These are phyloP conservation scores for Afroboletus lepidellus DNA, from an alignment of 1,284 basidiomycete genomes.

Conservation along the genomic window DNA sequence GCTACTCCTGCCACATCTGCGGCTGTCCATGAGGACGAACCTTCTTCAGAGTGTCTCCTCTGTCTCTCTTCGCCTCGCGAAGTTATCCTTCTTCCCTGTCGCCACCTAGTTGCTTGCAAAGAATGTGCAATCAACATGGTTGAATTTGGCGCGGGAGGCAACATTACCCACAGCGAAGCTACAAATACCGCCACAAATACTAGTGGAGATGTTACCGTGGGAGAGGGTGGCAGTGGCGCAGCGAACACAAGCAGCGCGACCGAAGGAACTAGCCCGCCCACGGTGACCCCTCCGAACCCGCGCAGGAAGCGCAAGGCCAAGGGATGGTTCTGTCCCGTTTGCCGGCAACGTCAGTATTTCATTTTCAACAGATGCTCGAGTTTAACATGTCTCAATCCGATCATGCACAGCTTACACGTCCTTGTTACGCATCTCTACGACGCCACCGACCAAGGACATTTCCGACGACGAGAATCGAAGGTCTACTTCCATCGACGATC, in stretches of 20 bases:
- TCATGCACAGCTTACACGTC: conserved; percentile 76
- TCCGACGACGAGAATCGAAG: conserved; percentile 36
- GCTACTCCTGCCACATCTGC: conserved; percentile 27
- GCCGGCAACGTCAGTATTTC: conserved; percentile 72
- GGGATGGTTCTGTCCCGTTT: conserved; percentile 94
- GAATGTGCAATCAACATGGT: conserved; percentile 94
- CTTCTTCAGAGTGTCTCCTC: conserved; percentile 83
- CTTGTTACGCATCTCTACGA: conserved; percentile 77
- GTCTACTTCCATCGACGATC: conserved; percentile 38
- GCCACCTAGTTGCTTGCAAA: conserved; percentile 88
- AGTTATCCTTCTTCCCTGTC: conserved; percentile 85
- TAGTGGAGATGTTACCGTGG: conserved; percentile 6
- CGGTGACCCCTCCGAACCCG: conserved; percentile 36
- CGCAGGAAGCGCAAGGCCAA: conserved; percentile 87
- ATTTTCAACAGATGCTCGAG: background rate
- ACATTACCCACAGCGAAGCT: conserved; percentile 63
- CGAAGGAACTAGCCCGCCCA: conserved; percentile 25
- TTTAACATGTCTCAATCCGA: background rate
- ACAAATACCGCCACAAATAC: conserved; percentile 19
- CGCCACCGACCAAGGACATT: conserved; percentile 52
- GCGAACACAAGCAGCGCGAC: conserved; percentile 21
- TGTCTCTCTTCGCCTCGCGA: conserved; percentile 84
- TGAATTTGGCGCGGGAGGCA: conserved; percentile 89
- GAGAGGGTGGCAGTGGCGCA: conserved; percentile 19
- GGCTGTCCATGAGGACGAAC: conserved; percentile 59